Base-by-base conservation (phyloP, 2,329 filamentous ascomycete species). In the Fusarium solani-melongenae region DNA sequence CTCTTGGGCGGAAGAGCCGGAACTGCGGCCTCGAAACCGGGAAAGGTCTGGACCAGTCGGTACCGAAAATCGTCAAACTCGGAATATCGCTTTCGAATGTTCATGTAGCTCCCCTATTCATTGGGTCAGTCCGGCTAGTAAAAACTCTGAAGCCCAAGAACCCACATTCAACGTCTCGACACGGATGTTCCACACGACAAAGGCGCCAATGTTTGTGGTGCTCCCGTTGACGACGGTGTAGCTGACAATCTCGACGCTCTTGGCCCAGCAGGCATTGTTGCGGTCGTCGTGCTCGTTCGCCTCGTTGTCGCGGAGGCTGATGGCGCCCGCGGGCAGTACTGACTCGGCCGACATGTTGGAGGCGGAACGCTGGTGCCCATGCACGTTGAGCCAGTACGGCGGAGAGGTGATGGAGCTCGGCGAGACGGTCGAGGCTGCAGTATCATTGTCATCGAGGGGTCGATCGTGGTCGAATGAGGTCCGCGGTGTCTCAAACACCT, bases 1-100 rank as follows among this genome's bases (percentile, higher is more conserved):
- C 94, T 97, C 84, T 99, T 99, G 36, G 94, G 94, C 51, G 96
- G 96, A 68, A 99, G 86, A 38, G 90, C 87, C n/a, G 96, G 96
- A 80, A 99, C 91, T n/a, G 95, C 94, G 27, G 90, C 93, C 78
- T 91, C 91, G 24, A 95, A 95, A 76, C 92, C 89, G 6, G 96
- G 96, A 76, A 98, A 98, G 1, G 94, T 94, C 76, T 88, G 86
- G 49, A 94, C 85, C 22, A 99, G 88, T 74, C 91, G 91, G 58
- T 88, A 84, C 62, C 95, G 90, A 69, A 99, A 88, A 64, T 93
- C 91, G 81, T 97, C 94, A 79, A 98, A 98, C 81, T 98, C 96
- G 0, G 95, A 98, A 83, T 98, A 98, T 81, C 95, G 88, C 80
- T 92, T 92, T 67, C 90, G 85, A 72, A 92, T 89, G 70, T 88